These are phyloP conservation scores for Podospora bellae-mahoneyi DNA, from an alignment of 495 filamentous ascomycete species.

Conservation along the genomic window DNA sequence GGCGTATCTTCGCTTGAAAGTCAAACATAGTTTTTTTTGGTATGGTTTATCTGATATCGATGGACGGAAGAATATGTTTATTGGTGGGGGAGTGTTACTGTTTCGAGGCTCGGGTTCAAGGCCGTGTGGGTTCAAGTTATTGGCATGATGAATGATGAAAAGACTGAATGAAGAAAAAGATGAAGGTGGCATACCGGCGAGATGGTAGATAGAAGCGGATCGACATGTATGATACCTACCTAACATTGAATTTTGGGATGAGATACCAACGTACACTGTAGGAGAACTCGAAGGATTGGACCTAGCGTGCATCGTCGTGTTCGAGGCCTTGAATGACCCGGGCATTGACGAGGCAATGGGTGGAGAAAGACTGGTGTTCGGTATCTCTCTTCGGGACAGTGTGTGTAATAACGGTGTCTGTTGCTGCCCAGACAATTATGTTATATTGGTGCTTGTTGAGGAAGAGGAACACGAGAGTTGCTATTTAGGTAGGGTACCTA, in stretches of 20 bases:
- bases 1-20: neutral
- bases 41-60: neutral
- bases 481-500: too few species aligned
- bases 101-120: neutral
- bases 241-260: neutral
- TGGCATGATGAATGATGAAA: neutral
- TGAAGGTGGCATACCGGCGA: neutral
- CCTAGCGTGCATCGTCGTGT: too few species aligned
- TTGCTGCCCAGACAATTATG: too few species aligned
- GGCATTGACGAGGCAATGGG: too few species aligned
- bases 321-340: too few species aligned
- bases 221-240: neutral
- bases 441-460: too few species aligned
- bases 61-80: neutral
- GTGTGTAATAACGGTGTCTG: too few species aligned
- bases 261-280: neutral
- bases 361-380: too few species aligned
- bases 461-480: too few species aligned
- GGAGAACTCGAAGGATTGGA: neutral
- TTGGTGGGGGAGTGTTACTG: neutral
- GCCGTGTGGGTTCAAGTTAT: neutral
- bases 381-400: too few species aligned
- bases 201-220: neutral
- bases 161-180: neutral
- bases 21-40: neutral